Percentiles rank a stretch among this genome's conserved stretches.
Conservation (phyloP, 305 asterid genomes). For the Fraxinus velutina region DNA sequence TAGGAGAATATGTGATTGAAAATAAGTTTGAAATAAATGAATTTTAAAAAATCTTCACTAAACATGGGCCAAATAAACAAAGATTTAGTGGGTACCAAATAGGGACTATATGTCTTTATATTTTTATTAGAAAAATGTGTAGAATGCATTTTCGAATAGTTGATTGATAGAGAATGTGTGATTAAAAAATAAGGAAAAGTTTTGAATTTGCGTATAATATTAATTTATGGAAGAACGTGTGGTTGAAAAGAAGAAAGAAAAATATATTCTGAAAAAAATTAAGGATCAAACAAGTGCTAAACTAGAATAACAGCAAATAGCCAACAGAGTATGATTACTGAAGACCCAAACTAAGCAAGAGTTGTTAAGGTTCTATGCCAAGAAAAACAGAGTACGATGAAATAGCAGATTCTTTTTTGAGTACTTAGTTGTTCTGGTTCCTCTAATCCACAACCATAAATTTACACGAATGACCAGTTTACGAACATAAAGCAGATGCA, state of each 20-base stretch:
- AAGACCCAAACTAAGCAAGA: neutral
- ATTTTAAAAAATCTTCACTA: neutral
- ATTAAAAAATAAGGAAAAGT: too few relatives aligned
- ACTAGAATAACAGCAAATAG: neutral
- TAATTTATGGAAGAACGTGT: neutral
- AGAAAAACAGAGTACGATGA: neutral
- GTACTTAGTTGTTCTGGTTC: neutral
- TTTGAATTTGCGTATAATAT: too few relatives aligned
- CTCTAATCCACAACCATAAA: neutral
- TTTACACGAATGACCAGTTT: slow-evolving; percentile 84
- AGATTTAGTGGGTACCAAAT: neutral
- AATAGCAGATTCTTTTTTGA: neutral
- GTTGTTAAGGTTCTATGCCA: neutral
- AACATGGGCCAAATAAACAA: neutral
- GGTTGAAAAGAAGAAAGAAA: too few relatives aligned
- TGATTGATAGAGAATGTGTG: neutral
- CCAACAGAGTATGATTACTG: neutral
- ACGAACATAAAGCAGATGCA: slow-evolving; percentile 87
- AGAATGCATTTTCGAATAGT: too few relatives aligned
- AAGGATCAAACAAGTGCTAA: neutral
- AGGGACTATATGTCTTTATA: neutral
- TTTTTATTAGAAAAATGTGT: neutral
- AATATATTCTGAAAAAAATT: too few relatives aligned
- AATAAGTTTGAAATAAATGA: too few relatives aligned
- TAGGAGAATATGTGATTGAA: neutral